A percentile compares a stretch with the other conserved stretches of the same genome.
Conservation (phyloP, 371 early-diverging fungal genomes). For the Neoconidiobolus thromboides region DNA sequence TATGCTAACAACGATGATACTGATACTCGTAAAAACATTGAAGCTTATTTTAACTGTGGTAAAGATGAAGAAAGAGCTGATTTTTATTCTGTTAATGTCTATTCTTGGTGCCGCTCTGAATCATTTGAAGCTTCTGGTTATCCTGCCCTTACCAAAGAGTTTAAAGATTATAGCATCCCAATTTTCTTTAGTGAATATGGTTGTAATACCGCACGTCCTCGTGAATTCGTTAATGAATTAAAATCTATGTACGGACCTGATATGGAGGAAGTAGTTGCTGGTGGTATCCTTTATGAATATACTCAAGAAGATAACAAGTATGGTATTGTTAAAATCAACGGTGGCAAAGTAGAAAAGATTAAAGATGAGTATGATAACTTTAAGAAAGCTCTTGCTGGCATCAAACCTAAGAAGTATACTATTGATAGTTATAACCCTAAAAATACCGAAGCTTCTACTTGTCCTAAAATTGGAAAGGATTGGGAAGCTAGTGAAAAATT, state of each 20-base stretch:
- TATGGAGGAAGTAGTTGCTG: conserved; percentile 44
- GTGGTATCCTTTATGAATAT: conserved; percentile 65
- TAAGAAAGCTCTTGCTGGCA: background rate
- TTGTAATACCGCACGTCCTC: conserved; percentile 31
- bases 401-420: background rate
- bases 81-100: conserved; percentile 50
- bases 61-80: conserved; percentile 34
- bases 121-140: conserved; percentile 34
- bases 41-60: conserved; percentile 55
- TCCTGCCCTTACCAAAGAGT: conserved; percentile 28
- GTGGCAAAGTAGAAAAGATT: conserved; percentile 15
- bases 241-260: conserved; percentile 39
- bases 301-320: conserved; percentile 56
- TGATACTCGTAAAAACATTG: conserved; percentile 36
- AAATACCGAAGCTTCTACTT: conserved; percentile 9
- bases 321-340: conserved; percentile 41
- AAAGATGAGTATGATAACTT: conserved; percentile 2
- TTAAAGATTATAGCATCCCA: conserved; percentile 28
- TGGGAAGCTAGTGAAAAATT: conserved; percentile 37
- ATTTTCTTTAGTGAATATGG: conserved; percentile 45
- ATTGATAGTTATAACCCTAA: background rate
- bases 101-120: conserved; percentile 34
- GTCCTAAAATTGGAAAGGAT: conserved; percentile 25
- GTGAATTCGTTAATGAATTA: conserved; percentile 19
- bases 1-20: conserved; percentile 65